A percentile compares a stretch with the other conserved stretches of the same genome.
Evolutionary conservation across 495 filamentous ascomycete species (phyloP).

Genomic region (Podospora pseudopauciseta): DNA sequence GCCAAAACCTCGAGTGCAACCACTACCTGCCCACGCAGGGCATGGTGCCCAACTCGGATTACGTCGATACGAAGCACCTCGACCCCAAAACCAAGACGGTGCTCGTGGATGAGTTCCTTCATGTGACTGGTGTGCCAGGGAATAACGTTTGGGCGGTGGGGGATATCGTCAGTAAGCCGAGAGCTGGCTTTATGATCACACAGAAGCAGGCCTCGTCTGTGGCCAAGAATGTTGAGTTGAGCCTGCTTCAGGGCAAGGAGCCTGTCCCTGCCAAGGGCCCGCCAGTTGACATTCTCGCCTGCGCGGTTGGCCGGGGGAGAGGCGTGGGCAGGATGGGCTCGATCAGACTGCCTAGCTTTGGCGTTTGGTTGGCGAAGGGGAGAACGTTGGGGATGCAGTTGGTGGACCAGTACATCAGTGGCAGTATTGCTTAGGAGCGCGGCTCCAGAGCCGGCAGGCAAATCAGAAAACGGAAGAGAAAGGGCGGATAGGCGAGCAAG

Average conservation of each 20-base stretch:
- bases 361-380: constrained; percentile 44
- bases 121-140: constrained; percentile 35
- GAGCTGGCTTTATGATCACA: constrained; percentile 43
- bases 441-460: not conserved
- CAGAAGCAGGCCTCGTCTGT: constrained; percentile 48
- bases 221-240: constrained; percentile 43
- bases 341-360: constrained; percentile 38
- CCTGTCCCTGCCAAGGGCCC: constrained; percentile 38
- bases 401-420: constrained; percentile 37
- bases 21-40: constrained; percentile 63
- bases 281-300: constrained; percentile 41
- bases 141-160: constrained; percentile 52
- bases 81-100: constrained; percentile 48
- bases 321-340: constrained; percentile 39
- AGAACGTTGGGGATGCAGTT: constrained; percentile 36
- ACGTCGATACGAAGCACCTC: constrained; percentile 50
- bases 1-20: constrained; percentile 48
- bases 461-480: not conserved
- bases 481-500: not conserved
- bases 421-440: constrained; percentile 32
- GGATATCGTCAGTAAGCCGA: constrained; percentile 47
- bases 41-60: constrained; percentile 57
- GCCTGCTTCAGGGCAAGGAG: constrained; percentile 29
- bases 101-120: constrained; percentile 53
- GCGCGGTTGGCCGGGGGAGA: constrained; percentile 38